Conservation (phyloP, 1,139 yeast species). For the Meyerozyma sp. region DNA sequence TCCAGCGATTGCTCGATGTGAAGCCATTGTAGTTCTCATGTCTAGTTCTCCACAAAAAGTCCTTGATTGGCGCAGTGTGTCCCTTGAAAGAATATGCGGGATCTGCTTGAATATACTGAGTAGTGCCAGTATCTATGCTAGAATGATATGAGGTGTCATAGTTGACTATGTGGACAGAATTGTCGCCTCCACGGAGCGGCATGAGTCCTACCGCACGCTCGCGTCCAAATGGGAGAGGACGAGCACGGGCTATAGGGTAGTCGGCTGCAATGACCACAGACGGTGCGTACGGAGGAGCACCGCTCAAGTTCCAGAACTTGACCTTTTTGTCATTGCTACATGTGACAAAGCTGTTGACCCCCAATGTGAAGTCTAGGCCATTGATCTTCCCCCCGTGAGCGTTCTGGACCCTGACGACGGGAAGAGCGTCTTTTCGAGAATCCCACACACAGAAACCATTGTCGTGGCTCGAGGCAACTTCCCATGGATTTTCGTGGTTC, state of each 20-base stretch:
- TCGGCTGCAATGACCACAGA: constrained; percentile 60
- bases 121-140: constrained; percentile 21
- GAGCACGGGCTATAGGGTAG: constrained; percentile 84
- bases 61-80: constrained; percentile 79
- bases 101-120: constrained; percentile 22
- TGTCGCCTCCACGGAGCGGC: constrained; percentile 85
- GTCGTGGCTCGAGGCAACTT: constrained; percentile 84
- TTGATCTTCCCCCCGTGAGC: constrained; percentile 85
- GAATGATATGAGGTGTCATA: constrained; percentile 42
- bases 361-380: constrained; percentile 76
- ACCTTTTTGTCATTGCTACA: constrained; percentile 84
- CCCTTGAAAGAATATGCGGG: constrained; percentile 69
- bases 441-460: constrained; percentile 84
- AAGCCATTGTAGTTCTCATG: constrained; percentile 32
- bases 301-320: constrained; percentile 75
- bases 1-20: constrained; percentile 48
- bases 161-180: constrained; percentile 65
- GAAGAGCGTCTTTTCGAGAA: constrained; percentile 71
- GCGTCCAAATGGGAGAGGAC: constrained; percentile 83
- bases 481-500: constrained; percentile 71
- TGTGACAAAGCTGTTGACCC: constrained; percentile 58
- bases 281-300: constrained; percentile 31
- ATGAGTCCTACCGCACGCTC: constrained; percentile 75
- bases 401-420: constrained; percentile 52
- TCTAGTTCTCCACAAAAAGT: constrained; percentile 79